Percentiles rank a stretch among this genome's conserved stretches.
Evolutionary conservation across 768 basidiomycete genomes (phyloP).

Genomic region (Auricularia sp.): DNA sequence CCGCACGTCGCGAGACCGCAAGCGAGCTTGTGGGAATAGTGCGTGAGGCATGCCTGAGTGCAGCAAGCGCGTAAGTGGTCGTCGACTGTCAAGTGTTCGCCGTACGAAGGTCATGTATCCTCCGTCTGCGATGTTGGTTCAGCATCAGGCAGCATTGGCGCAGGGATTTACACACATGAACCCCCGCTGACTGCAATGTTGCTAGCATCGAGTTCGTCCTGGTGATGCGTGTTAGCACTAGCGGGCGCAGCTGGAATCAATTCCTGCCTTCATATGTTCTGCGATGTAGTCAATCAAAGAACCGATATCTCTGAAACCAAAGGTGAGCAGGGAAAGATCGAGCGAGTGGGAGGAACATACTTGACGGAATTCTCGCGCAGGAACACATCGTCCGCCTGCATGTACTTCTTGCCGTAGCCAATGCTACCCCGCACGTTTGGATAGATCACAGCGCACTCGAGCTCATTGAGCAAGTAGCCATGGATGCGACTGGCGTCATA

Average conservation of each 20-base stretch:
- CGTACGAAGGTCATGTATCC: conserved; percentile 34
- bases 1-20: conserved; percentile 35
- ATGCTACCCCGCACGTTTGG: conserved; percentile 35
- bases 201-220: conserved; percentile 23
- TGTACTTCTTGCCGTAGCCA: conserved; percentile 32
- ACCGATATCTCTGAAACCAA: conserved; percentile 25
- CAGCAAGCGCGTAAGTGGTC: background rate
- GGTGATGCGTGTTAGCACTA: too few species aligned
- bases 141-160: background rate
- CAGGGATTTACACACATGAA: conserved; percentile 23
- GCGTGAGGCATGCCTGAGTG: conserved; percentile 28
- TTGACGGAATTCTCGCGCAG: conserved; percentile 36
- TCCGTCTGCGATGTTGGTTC: conserved; percentile 20
- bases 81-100: background rate
- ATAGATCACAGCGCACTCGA: conserved; percentile 31
- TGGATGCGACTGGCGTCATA: conserved; percentile 19
- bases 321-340: background rate
- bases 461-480: conserved; percentile 33
- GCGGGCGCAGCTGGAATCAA: conserved; percentile 17
- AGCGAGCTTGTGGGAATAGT: conserved; percentile 31
- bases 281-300: conserved; percentile 28
- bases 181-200: conserved; percentile 35
- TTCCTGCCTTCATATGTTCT: conserved; percentile 22
- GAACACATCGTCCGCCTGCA: conserved; percentile 31
- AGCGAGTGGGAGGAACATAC: conserved; percentile 15